Evolutionary conservation across 2,329 filamentous ascomycete genomes (phyloP), one percentile per base, ranked within the genome.

Genomic region (Xenoacremonium recifei): DNA sequence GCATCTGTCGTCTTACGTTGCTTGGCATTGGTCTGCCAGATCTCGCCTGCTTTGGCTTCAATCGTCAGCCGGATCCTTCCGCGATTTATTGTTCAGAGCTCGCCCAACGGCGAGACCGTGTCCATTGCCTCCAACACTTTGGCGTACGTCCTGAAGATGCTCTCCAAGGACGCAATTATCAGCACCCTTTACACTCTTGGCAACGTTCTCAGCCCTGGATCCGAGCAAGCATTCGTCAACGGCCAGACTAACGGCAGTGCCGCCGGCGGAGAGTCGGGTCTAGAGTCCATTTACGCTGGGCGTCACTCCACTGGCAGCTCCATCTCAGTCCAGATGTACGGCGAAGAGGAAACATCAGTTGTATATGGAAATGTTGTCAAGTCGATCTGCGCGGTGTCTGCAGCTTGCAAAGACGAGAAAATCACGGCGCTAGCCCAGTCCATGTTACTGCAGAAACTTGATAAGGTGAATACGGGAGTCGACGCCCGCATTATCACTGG

Each of bases 141-240:
- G 23, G 90, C 91, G 3, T 85, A 84, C 51, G 82, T 95, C 15
- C 72, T 99, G 41, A 85, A 84, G 53, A 76, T 85, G 56, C 76
- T 97, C 11, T 95, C 93, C 2, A 87, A 95, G 55, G 93, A 99
- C 70, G 85, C 90, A 25, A 80, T 96, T 25, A 97, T 99, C 52
- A 95, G 91, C 5, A 97, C 91, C 1, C 73, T 99, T 9, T 99
- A 99, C 67, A 93, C 90, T 1, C 76, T 99, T n/a, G 93, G 93
- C 16, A 99, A 99, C 61, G 86, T 96, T 4, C 75, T 99, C 12
- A 96, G 90, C 54, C 84, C 89, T 5, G 82, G 79, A 35, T 74
- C 75, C 12, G 79, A 79, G 43, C 68, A 72, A 31, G 71, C 67
- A 33, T 69, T 76, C 40, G 71, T 72, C 21, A 81, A 84, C 51